Evolutionary conservation across 345 rosid species (phyloP), one percentile per base, ranked within the genome.

Genomic region (Euphorbia lathyris): DNA sequence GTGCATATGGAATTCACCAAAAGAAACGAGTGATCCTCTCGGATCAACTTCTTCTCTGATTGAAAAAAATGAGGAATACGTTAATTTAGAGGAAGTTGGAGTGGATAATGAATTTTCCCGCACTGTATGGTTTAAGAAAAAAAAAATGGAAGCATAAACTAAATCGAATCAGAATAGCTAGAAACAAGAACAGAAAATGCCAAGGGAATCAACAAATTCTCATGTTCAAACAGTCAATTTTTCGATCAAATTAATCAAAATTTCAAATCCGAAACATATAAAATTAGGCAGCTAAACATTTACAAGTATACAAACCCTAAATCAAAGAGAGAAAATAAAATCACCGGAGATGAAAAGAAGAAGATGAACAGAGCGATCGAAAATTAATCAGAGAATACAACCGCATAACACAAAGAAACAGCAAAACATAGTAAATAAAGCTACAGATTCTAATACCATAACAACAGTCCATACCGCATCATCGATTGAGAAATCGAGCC

Each of bases 321-420:
- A n/a, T n/a, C n/a, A n/a, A n/a, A n/a, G n/a, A n/a, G n/a, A n/a
- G n/a, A n/a, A n/a, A n/a, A n/a, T n/a, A n/a, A n/a, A n/a, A n/a
- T n/a, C n/a, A n/a, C n/a, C n/a, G n/a, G n/a, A n/a, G n/a, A n/a
- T n/a, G n/a, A n/a, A n/a, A n/a, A n/a, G n/a, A n/a, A n/a, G n/a
- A n/a, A 51, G 6, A 11, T 13, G 43, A 52, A 22, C 34, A 59
- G 47, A 2, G 11, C n/a, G n/a, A n/a, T n/a, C n/a, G n/a, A n/a
- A n/a, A n/a, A n/a, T n/a, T n/a, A n/a, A 40, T 91, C 84, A 92
- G 66, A 92, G 78, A 55, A 93, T 86, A 71, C 98, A 92, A 16
- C 96, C 96, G 66, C 98, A 92, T 72, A 85, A 90, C 26, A 90
- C 42, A 69, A 88, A 86, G 89, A 83, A 92, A 82, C 75, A 92